These are phyloP conservation scores for Russula ochroleuca DNA, from an alignment of 768 basidiomycete species.

Conservation along the genomic window DNA sequence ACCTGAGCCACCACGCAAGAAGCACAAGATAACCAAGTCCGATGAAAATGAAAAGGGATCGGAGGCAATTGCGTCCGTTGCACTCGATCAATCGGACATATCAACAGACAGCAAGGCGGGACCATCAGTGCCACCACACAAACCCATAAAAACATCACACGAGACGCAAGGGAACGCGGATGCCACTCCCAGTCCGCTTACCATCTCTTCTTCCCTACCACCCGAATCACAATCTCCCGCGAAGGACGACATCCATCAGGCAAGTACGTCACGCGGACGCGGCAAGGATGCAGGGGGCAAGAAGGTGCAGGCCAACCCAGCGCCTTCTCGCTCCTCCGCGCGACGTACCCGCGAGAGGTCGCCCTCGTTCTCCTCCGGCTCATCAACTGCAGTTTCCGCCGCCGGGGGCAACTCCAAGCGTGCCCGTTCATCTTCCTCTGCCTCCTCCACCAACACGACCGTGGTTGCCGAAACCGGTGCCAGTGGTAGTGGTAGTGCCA, in stretches of 20 bases:
- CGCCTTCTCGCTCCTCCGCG: conserved; percentile 14
- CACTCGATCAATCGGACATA: not conserved
- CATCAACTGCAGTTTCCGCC: conserved; percentile 25
- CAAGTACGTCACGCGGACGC: conserved; percentile 13
- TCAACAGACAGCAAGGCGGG: conserved; percentile 8
- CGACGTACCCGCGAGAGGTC: conserved; percentile 20
- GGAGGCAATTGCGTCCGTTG: not conserved
- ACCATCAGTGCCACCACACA: not conserved
- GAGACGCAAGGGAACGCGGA: conserved; percentile 12
- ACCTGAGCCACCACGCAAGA: conserved; percentile 25
- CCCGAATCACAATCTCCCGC: conserved; percentile 10
- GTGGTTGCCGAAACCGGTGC: not conserved
- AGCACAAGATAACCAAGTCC: conserved; percentile 11
- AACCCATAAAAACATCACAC: not conserved
- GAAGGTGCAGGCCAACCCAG: not conserved
- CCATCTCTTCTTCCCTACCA: conserved; percentile 19
- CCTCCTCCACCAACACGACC: conserved; percentile 22
- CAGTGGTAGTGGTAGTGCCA: not conserved
- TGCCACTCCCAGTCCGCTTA: conserved; percentile 25
- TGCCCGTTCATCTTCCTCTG: conserved; percentile 26
- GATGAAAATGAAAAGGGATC: conserved; percentile 11
- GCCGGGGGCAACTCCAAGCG: conserved; percentile 16
- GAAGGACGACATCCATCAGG: conserved; percentile 14
- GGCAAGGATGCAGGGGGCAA: conserved; percentile 12
- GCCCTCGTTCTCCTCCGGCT: conserved; percentile 22